Percentiles rank a stretch among this genome's conserved stretches.
These are phyloP conservation scores for Magnusiomyces suaveolens DNA, from an alignment of 1,139 yeast genomes.

Conservation along the genomic window DNA sequence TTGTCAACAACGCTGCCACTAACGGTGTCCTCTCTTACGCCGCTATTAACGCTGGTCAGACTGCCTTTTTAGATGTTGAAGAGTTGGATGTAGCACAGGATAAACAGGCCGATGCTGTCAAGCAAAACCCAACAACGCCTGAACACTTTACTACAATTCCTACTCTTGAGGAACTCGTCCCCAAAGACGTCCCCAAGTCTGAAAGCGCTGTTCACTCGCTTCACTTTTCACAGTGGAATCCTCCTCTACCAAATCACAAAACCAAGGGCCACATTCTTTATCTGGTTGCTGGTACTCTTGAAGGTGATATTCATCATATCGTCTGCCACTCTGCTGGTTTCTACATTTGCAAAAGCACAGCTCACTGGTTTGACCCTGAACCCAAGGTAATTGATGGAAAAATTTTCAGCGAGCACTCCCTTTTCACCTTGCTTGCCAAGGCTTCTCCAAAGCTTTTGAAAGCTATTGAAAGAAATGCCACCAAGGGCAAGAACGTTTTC, in stretches of 20 bases:
- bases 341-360: constrained; percentile 59
- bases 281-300: constrained; percentile 64
- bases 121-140: constrained; percentile 10
- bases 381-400: constrained; percentile 36
- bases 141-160: not conserved
- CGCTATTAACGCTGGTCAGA: constrained; percentile 34
- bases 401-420: constrained; percentile 36
- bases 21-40: constrained; percentile 24
- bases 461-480: constrained; percentile 37
- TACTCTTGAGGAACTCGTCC: constrained; percentile 3
- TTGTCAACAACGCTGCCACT: constrained; percentile 28
- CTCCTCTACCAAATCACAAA: constrained; percentile 57
- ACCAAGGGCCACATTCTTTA: constrained; percentile 73
- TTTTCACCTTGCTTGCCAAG: constrained; percentile 43
- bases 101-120: constrained; percentile 11
- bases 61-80: constrained; percentile 32
- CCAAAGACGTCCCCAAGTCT: constrained; percentile 1
- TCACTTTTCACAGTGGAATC: constrained; percentile 73
- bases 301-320: constrained; percentile 67
- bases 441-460: constrained; percentile 47
- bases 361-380: constrained; percentile 58
- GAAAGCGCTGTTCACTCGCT: constrained; percentile 11
- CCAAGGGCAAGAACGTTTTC: constrained; percentile 39
- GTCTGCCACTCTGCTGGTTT: constrained; percentile 76
- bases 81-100: constrained; percentile 21